Evolutionary conservation across 2,329 filamentous ascomycete species (phyloP), one percentile per base, ranked within the genome.

Genomic region (Ascochyta viciae-villosae): DNA sequence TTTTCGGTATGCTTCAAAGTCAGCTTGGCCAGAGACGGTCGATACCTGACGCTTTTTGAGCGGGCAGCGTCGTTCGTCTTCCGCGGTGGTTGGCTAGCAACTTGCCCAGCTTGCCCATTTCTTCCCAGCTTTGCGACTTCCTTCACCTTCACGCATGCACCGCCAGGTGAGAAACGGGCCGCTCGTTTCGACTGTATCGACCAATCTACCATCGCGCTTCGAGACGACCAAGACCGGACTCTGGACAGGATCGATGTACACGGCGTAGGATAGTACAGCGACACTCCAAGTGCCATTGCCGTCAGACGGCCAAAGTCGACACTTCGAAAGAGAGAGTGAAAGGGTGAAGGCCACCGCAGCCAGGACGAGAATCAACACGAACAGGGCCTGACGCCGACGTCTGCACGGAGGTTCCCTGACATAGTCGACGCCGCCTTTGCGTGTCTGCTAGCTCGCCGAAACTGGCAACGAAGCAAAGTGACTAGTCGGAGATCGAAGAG

Each of bases 401-500:
- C 15, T 26, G 41, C 46, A 55, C 45, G 46, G 52, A 54, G 52
- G 41, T 55, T 56, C 47, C 53, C 47, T 51, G 53, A 16, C 37
- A 37, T 47, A 55, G 62, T 57, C 61, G 59, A 66, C 63, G 60
- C 54, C 65, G 65, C 56, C 62, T 64, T 60, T 67, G 60, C 60
- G 60, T 61, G 60, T 60, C 52, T 50, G 51, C 62, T 68, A 70
- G 68, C 50, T 62, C 58, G 60, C 60, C 61, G 56, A 58, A 58
- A 57, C 55, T 63, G 63, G 66, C 57, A 67, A 60, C 65, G 61
- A 63, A 64, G 56, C 43, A 43, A 40, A 60, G 50, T 50, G 56
- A 46, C 48, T 68, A 65, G 67, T 62, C 58, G 66, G 58, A 64
- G 58, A 65, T 60, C 62, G 61, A 61, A 68, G 52, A 62, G 55